Evolutionary conservation across 345 rosid genomes (phyloP), one percentile per base, ranked within the genome.

Genomic region (Nasturtium officinale): DNA sequence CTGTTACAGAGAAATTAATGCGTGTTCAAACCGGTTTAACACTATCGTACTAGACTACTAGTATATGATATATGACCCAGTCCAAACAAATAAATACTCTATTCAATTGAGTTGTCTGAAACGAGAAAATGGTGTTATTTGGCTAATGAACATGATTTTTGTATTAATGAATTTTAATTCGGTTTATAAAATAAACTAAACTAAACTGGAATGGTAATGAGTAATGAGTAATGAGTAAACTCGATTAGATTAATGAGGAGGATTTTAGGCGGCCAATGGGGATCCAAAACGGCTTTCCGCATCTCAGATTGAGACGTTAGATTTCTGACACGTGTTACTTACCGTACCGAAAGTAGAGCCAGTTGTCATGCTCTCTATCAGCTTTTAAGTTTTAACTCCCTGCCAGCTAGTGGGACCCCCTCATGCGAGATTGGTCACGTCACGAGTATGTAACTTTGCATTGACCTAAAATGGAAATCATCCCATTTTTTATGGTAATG

Each of bases 281-380:
- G 73, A 47, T 18, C 47, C 23, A 51, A 67, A 69, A 69, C 75
- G 79, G 70, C 75, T 61, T 54, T 69, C 74, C 74, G 65, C 75
- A 53, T 69, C 56, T 15, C 28, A 61, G 79, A 75, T 32, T 67
- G 30, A 75, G 74, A 68, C 79, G 74, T 67, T 76, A 45, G 74
- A 76, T 76, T 12, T 43, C 0, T 23, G 62, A 76, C 75, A 62
- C 79, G 75, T 76, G 75, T 42, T 13, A 25, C 26, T 69, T 61
- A 69, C 62, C 65, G 70, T 76, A 76, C 75, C 60, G 71, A 76
- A 62, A 54, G 53, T 0, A 13, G 52, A 53, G 75, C 40, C 37
- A 15, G 13, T 63, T 62, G 74, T 43, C 65, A 15, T 76, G 45
- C 2, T 43, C 52, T 61, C 16, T 54, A 76, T 70, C 79, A 76